Base-by-base conservation (phyloP, 805 yeast genomes). In the Blastobotrys terrestris region DNA sequence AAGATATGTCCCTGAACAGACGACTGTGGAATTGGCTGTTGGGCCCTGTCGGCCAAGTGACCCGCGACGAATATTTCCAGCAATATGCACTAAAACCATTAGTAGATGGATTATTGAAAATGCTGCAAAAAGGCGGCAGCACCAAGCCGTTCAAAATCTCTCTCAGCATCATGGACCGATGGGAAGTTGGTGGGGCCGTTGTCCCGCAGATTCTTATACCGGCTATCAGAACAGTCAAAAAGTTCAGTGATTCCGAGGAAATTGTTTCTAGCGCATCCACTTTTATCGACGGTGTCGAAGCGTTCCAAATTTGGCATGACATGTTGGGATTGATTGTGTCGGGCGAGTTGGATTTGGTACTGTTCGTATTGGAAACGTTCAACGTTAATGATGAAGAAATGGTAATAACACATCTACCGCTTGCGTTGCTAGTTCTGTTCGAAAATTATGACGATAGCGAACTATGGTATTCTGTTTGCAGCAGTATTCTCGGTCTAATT, bases 1-100 rank as follows among this genome's bases (percentile, higher is more conserved):
- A 83, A 60, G 99, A 94, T 67, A 89, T 94, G 97, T 89, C 97
- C 6, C 75, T 94, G 54, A 94, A 94, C 67, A 77, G 99, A 67
- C 77, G 99, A 61, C 74, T 94, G 18, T 91, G 98, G 97, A 83
- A 78, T 54, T 94, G 97, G 95, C 71, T 94, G 5, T 68, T 92
- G 26, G 97, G 98, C 0, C 94, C 96, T 1, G 89, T 83, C 22
- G 71, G 70, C 19, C 43, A 26, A 8, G 41, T 68, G 20, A 56
- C 72, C 4, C 67, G 82, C 52, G 66, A 77, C 3, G 75, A 74
- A 31, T 91, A 84, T 63, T 90, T 91, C 65, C 63, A 72, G n/a
- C 63, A 61, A 4, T 74, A 76, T 62, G 96, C 89, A 0, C 66
- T 77, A 39, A 65, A 72, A 0, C 65, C 75, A 1, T 67, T 91